Conservation (phyloP, 2,329 filamentous ascomycete species). For the Verticillium dahliae region DNA sequence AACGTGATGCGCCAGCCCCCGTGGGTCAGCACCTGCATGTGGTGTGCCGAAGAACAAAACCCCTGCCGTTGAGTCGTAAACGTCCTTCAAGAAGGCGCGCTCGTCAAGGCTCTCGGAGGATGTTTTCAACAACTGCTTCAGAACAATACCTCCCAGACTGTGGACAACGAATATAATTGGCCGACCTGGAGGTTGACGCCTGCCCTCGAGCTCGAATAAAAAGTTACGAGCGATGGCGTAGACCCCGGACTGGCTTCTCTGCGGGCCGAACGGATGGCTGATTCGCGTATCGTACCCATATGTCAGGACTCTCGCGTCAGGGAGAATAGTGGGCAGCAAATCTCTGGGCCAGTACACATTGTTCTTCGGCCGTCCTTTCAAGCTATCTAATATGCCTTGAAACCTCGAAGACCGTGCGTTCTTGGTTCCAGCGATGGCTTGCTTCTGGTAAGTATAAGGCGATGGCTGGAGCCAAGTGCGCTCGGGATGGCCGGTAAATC, state of each 20-base stretch:
- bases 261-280: constrained; percentile 14
- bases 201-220: constrained; percentile 22
- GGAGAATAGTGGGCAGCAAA: constrained; percentile 13
- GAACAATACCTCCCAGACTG: constrained; percentile 25
- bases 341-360: constrained; percentile 17
- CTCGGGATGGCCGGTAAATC: constrained; percentile 17
- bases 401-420: constrained; percentile 1
- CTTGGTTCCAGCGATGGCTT: background rate
- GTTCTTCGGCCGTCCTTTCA: background rate
- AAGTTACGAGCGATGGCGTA: constrained; percentile 26
- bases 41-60: constrained; percentile 28
- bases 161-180: constrained; percentile 22
- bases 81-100: constrained; percentile 3
- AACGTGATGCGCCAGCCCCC: constrained; percentile 14
- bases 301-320: constrained; percentile 18
- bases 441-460: background rate
- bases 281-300: constrained; percentile 23
- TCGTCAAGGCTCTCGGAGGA: constrained; percentile 5
- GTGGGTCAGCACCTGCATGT: constrained; percentile 19
- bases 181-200: constrained; percentile 17
- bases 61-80: constrained; percentile 16
- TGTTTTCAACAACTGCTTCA: constrained; percentile 17
- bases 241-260: constrained; percentile 18
- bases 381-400: constrained; percentile 1
- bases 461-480: constrained; percentile 13